A percentile compares a stretch with the other conserved stretches of the same genome.
phyloP scores from a whole-genome alignment of 257 asterid genomes.

The Solanum gracilifrons region DNA sequence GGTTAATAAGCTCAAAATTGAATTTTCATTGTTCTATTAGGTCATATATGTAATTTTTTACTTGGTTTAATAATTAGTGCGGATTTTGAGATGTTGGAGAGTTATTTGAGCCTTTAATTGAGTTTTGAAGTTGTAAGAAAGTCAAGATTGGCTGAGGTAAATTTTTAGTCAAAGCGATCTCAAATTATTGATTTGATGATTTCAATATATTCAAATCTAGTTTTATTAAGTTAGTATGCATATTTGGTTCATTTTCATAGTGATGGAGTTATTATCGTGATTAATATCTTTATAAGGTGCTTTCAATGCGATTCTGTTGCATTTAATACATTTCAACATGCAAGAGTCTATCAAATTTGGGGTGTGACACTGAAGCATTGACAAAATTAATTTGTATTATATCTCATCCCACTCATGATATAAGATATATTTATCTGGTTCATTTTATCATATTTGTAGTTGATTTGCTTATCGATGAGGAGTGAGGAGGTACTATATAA shows the following conservation, averaged over 20 bases:
- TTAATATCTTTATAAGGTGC: background rate
- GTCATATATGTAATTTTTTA: background rate
- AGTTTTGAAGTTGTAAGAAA: background rate
- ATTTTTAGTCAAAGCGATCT: background rate
- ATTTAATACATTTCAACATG: background rate
- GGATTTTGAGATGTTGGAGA: background rate
- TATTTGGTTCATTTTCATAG: background rate
- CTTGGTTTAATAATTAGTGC: background rate
- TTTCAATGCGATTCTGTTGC: too few species aligned
- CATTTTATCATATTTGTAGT: background rate
- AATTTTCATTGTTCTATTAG: too few species aligned
- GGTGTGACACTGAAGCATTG: background rate
- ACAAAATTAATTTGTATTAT: background rate
- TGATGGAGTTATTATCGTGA: background rate
- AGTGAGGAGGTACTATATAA: background rate
- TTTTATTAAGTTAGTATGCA: background rate
- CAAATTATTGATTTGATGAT: background rate
- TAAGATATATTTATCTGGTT: too few species aligned
- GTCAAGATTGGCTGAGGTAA: background rate
- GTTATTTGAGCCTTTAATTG: background rate
- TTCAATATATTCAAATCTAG: background rate
- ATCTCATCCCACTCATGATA: background rate
- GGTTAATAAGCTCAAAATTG: background rate
- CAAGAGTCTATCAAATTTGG: too few species aligned
- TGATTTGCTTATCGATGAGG: background rate